Percentiles rank a stretch among this genome's conserved stretches.
Evolutionary conservation across 2,329 filamentous ascomycete species (phyloP).

Genomic region (Huntiella savannae): DNA sequence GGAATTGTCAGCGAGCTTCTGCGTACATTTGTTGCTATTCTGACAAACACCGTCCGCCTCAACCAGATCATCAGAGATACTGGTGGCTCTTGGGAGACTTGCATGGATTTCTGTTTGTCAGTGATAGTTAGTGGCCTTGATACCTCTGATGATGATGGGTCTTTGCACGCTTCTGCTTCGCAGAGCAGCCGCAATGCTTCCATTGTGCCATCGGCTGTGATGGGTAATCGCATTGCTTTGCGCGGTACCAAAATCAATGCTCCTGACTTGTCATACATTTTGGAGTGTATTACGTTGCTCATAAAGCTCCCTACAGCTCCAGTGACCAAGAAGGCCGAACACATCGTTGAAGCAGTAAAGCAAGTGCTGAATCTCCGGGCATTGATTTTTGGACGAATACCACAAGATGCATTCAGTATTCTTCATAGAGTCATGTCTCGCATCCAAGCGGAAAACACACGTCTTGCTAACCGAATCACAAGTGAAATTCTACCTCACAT

Average conservation of each 20-base stretch:
- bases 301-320: conserved; percentile 50
- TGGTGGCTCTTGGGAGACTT: conserved; percentile 45
- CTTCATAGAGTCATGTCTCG: conserved; percentile 53
- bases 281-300: conserved; percentile 48
- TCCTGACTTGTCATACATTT: conserved; percentile 26
- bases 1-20: conserved; percentile 54
- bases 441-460: conserved; percentile 48
- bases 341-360: neutral
- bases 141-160: conserved; percentile 19
- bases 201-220: conserved; percentile 11
- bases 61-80: conserved; percentile 49
- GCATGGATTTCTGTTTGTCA: conserved; percentile 52
- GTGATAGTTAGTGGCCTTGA: conserved; percentile 35
- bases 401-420: conserved; percentile 54
- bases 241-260: conserved; percentile 11
- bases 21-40: conserved; percentile 50
- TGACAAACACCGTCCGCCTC: conserved; percentile 56
- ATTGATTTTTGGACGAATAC: conserved; percentile 40
- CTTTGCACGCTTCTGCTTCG: conserved; percentile 15
- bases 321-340: conserved; percentile 17
- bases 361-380: conserved; percentile 40
- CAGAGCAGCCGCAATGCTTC: conserved; percentile 17
- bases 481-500: conserved; percentile 50
- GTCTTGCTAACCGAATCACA: conserved; percentile 40
- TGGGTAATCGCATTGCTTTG: conserved; percentile 5